phyloP scores from a whole-genome alignment of 2,329 filamentous ascomycete species.

The Juglanconis sp. region DNA sequence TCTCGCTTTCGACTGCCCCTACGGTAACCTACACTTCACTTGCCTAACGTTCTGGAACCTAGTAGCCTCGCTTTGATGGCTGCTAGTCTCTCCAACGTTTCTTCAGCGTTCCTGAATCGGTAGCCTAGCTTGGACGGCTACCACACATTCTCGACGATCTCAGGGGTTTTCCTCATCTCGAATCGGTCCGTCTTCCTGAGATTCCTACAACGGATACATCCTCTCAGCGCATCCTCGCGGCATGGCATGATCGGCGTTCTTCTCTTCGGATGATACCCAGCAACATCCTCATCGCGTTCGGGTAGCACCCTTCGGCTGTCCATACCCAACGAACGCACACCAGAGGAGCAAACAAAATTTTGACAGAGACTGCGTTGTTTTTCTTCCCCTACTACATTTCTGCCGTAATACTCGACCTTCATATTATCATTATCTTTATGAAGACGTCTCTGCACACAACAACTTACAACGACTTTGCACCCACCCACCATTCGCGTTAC shows the following conservation, averaged over 20 bases:
- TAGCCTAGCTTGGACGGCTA: constrained; percentile 4
- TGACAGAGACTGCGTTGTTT: no score
- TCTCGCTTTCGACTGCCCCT: not conserved
- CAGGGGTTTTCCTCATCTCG: no score
- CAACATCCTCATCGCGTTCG: not conserved
- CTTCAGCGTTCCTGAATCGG: not conserved
- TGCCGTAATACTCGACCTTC: no score
- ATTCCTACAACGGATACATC: not conserved
- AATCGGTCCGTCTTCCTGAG: not conserved
- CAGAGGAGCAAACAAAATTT: no score
- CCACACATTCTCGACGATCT: not conserved
- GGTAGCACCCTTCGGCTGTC: not conserved
- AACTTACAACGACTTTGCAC: no score
- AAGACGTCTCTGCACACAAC: no score
- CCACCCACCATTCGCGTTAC: no score
- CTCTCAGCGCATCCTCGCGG: not conserved
- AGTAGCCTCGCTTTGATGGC: not conserved
- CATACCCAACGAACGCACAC: not conserved
- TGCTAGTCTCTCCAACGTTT: not conserved
- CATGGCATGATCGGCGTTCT: not conserved
- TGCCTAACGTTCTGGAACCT: not conserved
- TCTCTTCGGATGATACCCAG: constrained; percentile 6
- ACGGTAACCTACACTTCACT: not conserved
- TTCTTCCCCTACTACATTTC: no score
- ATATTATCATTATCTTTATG: no score